Conservation (phyloP, 345 rosid species). For the Eucalyptus camaldulensis region DNA sequence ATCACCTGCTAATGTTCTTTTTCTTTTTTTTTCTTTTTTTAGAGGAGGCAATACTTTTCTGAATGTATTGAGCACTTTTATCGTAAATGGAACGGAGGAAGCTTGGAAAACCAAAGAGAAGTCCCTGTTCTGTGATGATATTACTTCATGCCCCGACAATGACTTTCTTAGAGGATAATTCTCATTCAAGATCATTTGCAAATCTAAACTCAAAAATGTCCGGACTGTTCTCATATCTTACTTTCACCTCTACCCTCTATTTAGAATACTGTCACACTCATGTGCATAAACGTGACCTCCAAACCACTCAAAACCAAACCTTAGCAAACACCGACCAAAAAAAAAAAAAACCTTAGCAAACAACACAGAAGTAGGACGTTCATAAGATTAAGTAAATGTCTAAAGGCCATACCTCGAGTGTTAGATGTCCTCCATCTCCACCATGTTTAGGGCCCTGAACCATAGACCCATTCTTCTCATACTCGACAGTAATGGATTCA, state of each 20-base stretch:
- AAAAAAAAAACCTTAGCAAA: too few relatives aligned
- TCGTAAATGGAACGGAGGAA: not conserved
- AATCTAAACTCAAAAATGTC: too few relatives aligned
- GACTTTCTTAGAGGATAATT: too few relatives aligned
- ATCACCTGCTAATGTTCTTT: too few relatives aligned
- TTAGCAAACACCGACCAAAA: too few relatives aligned
- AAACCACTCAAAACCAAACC: too few relatives aligned
- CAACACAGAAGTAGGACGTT: too few relatives aligned
- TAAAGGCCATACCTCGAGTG: too few relatives aligned
- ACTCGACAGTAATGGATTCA: not conserved
- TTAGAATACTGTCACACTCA: too few relatives aligned
- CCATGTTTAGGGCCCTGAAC: not conserved
- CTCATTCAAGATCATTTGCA: not conserved
- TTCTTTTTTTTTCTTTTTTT: fast-evolving
- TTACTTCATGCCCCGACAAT: not conserved
- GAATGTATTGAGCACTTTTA: not conserved
- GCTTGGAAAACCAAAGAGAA: not conserved
- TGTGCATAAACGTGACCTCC: too few relatives aligned
- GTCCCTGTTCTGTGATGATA: not conserved
- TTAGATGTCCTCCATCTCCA: not conserved
- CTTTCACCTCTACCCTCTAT: too few relatives aligned
- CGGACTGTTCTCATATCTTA: not conserved
- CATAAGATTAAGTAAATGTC: too few relatives aligned
- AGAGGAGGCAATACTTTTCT: not conserved
- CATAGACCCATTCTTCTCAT: not conserved